phyloP scores from a whole-genome alignment of 139 green algal species.

The Ulvella scutata region DNA sequence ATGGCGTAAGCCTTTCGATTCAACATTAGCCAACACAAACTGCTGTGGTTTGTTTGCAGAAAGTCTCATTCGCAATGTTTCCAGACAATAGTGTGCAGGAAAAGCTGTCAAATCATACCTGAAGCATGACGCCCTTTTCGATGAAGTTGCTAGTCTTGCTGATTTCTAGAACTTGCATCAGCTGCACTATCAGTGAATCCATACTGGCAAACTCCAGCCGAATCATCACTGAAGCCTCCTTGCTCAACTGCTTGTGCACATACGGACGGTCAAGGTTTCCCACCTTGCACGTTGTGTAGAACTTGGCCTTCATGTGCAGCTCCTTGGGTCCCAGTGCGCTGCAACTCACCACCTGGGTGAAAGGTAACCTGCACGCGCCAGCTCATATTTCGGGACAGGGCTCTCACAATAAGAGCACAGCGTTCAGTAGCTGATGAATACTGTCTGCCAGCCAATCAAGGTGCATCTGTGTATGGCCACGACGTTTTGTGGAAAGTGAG shows the following conservation, averaged over 20 bases:
- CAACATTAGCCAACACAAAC: too few relatives aligned
- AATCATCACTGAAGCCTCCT: background rate
- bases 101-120: constrained; percentile 20
- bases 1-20: too few relatives aligned
- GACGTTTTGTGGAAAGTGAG: too few relatives aligned
- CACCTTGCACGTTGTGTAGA: background rate
- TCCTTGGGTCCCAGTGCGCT: background rate
- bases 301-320: constrained; percentile 1
- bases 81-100: background rate
- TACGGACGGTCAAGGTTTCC: background rate
- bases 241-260: background rate
- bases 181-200: background rate
- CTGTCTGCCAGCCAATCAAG: too few relatives aligned
- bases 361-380: constrained; percentile 23
- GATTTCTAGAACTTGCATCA: constrained; percentile 3
- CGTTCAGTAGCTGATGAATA: too few relatives aligned
- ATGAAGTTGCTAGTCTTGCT: background rate
- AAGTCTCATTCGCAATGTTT: too few relatives aligned
- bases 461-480: too few relatives aligned
- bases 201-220: background rate
- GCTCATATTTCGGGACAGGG: too few relatives aligned
- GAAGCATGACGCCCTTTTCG: constrained; percentile 18
- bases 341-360: constrained; percentile 5
- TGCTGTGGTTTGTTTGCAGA: too few relatives aligned
- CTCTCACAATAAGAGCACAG: too few relatives aligned